These are phyloP conservation scores for Bromus sterilis DNA, from an alignment of 176 grass and related monocot genomes.

Conservation along the genomic window DNA sequence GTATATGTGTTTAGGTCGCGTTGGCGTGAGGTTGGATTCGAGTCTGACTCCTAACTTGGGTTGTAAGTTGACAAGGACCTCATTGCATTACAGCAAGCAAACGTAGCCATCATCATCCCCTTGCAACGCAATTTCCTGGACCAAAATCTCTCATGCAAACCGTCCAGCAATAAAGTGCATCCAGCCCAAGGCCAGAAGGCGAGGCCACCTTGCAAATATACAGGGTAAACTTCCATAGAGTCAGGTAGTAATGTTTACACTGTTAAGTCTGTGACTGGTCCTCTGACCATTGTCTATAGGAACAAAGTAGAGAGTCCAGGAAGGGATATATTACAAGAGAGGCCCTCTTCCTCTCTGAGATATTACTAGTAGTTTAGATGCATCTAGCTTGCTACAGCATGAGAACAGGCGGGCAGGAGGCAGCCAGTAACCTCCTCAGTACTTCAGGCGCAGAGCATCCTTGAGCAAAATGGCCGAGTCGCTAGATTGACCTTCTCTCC, in stretches of 20 bases:
- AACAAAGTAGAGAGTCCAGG: background rate
- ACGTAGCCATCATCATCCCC: background rate
- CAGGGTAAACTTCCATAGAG: background rate
- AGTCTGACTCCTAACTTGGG: background rate
- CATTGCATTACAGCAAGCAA: background rate
- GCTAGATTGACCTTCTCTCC: constrained; percentile 44
- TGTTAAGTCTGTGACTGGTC: background rate
- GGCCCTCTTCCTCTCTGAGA: background rate
- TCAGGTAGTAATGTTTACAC: background rate
- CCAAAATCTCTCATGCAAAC: background rate
- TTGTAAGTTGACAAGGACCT: background rate
- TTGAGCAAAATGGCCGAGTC: constrained; percentile 39
- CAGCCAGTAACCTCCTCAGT: background rate
- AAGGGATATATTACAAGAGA: background rate
- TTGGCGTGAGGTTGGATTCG: background rate
- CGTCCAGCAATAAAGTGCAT: no score
- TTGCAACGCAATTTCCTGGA: background rate
- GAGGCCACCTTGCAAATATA: no score
- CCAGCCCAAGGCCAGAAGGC: no score
- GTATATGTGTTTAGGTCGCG: background rate
- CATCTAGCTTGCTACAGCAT: background rate
- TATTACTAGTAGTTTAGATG: background rate
- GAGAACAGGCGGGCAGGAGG: background rate
- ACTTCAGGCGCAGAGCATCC: constrained; percentile 17
- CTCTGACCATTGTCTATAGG: background rate